Percentiles rank a stretch among this genome's conserved stretches.
phyloP scores from a whole-genome alignment of 2,329 filamentous ascomycete genomes.

The Tricladium varicosporioides region DNA sequence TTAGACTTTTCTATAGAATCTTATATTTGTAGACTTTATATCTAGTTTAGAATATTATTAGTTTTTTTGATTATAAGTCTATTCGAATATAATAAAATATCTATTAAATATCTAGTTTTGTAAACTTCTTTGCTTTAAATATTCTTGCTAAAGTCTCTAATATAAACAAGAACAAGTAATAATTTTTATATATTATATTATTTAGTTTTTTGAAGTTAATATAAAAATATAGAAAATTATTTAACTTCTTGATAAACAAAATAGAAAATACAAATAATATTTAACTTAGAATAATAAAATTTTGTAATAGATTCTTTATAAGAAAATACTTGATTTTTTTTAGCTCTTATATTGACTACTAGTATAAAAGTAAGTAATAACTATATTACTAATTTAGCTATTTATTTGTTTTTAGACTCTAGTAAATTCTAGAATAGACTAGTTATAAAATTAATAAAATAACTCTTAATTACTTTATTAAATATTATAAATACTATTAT shows the following conservation, averaged over 20 bases:
- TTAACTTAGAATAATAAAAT: neutral
- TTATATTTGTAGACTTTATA: conserved; percentile 5
- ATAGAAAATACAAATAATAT: neutral
- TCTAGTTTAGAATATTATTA: neutral
- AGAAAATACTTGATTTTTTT: neutral
- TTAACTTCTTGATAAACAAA: conserved; percentile 1
- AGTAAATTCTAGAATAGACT: too few relatives aligned
- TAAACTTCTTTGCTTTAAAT: conserved; percentile 2
- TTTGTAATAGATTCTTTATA: too few relatives aligned
- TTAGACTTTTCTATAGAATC: neutral
- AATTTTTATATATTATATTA: neutral
- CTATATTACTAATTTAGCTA: too few relatives aligned
- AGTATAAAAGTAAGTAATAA: neutral
- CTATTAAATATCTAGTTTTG: conserved; percentile 6
- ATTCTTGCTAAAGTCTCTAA: neutral
- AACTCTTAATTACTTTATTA: too few relatives aligned
- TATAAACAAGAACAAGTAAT: neutral
- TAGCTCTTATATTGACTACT: neutral
- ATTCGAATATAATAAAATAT: conserved; percentile 5
- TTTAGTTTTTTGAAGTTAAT: conserved; percentile 2
- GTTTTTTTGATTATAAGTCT: neutral
- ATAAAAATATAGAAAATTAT: neutral
- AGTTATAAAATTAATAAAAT: too few relatives aligned
- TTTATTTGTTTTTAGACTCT: too few relatives aligned
- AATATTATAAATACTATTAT: too few relatives aligned